Evolutionary conservation across 805 yeast species (phyloP), one percentile per base, ranked within the genome.

Genomic region (Candida palmyrensis): DNA sequence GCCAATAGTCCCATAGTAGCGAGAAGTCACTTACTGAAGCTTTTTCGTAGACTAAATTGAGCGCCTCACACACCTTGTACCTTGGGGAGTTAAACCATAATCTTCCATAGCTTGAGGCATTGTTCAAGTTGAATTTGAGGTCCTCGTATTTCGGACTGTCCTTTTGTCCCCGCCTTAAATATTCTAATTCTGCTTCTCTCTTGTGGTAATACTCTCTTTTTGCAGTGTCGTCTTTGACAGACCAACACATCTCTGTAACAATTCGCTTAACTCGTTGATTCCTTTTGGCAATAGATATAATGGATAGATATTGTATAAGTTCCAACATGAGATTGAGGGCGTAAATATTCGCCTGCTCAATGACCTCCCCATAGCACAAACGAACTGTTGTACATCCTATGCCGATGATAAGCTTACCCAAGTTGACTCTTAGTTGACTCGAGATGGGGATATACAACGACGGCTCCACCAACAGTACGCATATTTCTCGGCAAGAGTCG

Each of bases 171-270:
- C n/a, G n/a, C n/a, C n/a, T n/a, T 11, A 21, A 21, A 9, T 21
- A 11, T 18, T 26, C 20, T 18, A 32, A 26, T 21, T 8, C 27
- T 27, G 16, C 15, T 25, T 14, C 32, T 27, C 10, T 30, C 11
- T 23, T 32, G 7, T 6, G 21, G 19, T 40, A 44, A 31, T 43
- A 45, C 11, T 50, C 47, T 36, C 55, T 40, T 5, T 48, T 24
- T 5, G 45, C 37, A 8, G 53, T 32, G 17, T 55, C 63, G 35
- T 58, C 61, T 2, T 49, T 37, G 10, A 53, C 44, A 2, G 62
- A 52, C 65, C 65, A 58, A 16, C 56, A 51, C 32, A 55, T 51
- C 30, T 51, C 58, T 15, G 50, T 33, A 8, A 49, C 39, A 4
- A 49, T 41, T 22, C 9, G 28, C 14, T 15, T 13, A 7, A 23